Conservation (phyloP, 371 early-diverging fungal genomes). For the Saksenaea oblongispora region DNA sequence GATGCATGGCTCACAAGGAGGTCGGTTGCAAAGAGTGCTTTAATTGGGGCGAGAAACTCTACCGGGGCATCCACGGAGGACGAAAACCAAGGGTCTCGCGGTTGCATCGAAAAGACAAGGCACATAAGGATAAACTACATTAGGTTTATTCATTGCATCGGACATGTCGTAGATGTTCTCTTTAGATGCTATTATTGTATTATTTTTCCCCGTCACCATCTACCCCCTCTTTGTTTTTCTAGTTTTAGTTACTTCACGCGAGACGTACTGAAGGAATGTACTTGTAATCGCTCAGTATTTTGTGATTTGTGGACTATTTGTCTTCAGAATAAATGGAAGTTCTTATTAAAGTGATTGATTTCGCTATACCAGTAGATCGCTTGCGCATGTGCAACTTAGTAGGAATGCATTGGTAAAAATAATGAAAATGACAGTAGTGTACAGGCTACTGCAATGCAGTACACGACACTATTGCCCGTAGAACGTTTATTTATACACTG, state of each 20-base stretch:
- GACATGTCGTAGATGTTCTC: neutral
- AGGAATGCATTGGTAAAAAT: too few relatives aligned
- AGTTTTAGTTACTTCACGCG: neutral
- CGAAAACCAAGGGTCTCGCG: conserved; percentile 36
- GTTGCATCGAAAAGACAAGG: conserved; percentile 16
- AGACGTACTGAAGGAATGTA: neutral
- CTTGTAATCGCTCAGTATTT: neutral
- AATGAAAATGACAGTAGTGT: too few relatives aligned
- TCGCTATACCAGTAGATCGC: too few relatives aligned
- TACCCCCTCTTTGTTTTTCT: neutral
- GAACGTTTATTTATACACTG: neutral
- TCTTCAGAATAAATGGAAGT: too few relatives aligned
- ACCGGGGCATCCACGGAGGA: conserved; percentile 33
- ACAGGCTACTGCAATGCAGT: too few relatives aligned
- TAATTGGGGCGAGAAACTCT: conserved; percentile 46
- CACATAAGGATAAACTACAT: conserved; percentile 2
- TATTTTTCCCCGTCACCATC: neutral
- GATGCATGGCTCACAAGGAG: conserved; percentile 43
- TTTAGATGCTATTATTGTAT: neutral
- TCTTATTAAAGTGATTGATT: too few relatives aligned
- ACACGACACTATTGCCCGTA: too few relatives aligned
- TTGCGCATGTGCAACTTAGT: too few relatives aligned
- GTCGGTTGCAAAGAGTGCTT: conserved; percentile 50
- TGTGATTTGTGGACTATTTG: too few relatives aligned
- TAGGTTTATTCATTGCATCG: neutral